These are phyloP conservation scores for Psilocybe tampanensis DNA, from an alignment of 768 basidiomycete species.

Conservation along the genomic window DNA sequence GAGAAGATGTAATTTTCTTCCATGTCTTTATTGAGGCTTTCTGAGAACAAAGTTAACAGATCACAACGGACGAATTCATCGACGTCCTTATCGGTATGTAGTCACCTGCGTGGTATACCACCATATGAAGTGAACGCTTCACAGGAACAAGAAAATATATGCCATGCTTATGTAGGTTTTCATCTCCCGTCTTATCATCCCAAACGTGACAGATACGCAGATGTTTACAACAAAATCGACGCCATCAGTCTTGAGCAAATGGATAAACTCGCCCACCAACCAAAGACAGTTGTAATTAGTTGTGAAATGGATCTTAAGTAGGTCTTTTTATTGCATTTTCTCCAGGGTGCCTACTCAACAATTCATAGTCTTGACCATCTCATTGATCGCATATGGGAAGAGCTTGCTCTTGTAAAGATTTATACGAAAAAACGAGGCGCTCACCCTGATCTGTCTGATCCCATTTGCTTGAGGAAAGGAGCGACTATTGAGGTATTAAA, in stretches of 20 bases:
- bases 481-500: conserved; percentile 83
- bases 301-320: conserved; percentile 95
- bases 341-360: conserved; percentile 3
- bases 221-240: conserved; percentile 98
- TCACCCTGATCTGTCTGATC: conserved; percentile 89
- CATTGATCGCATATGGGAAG: conserved; percentile 78
- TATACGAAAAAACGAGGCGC: conserved; percentile 98
- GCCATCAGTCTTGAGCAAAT: conserved; percentile 82
- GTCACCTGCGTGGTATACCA: background rate
- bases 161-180: conserved; percentile 81
- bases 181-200: background rate
- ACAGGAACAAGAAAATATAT: conserved; percentile 92
- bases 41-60: conserved; percentile 46
- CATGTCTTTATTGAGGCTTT: conserved; percentile 5
- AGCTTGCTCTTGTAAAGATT: conserved; percentile 82
- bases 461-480: conserved; percentile 87
- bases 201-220: conserved; percentile 34
- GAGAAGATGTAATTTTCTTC: conserved; percentile 81
- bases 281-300: conserved; percentile 91
- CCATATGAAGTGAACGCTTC: background rate
- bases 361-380: conserved; percentile 64
- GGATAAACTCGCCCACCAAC: conserved; percentile 80
- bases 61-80: conserved; percentile 95
- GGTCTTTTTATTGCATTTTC: conserved; percentile 16
- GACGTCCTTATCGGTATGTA: conserved; percentile 89